Conservation (phyloP, 192 early-diverging fungal genomes). For the Entomortierella chlamydospora region DNA sequence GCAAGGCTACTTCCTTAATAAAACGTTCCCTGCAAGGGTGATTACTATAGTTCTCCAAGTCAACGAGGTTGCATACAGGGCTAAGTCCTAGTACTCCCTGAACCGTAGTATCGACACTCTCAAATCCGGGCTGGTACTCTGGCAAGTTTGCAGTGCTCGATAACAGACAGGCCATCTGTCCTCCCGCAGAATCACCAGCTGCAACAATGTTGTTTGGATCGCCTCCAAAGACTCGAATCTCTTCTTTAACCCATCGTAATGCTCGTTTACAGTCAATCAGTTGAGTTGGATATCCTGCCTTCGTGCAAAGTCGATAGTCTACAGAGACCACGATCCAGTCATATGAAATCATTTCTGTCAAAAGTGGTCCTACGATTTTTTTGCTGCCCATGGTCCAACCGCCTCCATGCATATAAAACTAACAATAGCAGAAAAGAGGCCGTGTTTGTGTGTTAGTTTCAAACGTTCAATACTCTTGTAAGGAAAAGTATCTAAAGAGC, state of each 20-base stretch:
- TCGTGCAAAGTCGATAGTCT: constrained; percentile 65
- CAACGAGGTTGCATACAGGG: constrained; percentile 61
- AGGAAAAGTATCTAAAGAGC: not conserved
- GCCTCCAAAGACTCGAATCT: constrained; percentile 71
- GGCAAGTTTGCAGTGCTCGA: constrained; percentile 62
- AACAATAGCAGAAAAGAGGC: not conserved
- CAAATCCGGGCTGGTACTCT: constrained; percentile 67
- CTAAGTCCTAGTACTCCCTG: constrained; percentile 65
- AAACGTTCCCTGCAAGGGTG: constrained; percentile 58
- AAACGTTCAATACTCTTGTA: too few relatives aligned
- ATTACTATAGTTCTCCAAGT: constrained; percentile 53
- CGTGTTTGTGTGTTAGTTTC: too few relatives aligned
- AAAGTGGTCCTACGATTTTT: constrained; percentile 55
- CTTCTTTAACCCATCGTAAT: constrained; percentile 73
- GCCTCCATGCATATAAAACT: constrained; percentile 77
- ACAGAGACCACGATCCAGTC: constrained; percentile 72
- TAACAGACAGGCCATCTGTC: constrained; percentile 66
- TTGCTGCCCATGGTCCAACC: constrained; percentile 73
- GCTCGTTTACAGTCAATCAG: constrained; percentile 76
- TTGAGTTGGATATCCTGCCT: constrained; percentile 64
- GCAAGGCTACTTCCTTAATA: constrained; percentile 51
- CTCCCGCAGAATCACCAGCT: constrained; percentile 63
- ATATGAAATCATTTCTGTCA: constrained; percentile 44
- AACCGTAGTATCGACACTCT: constrained; percentile 67
- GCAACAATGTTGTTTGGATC: constrained; percentile 73